Percentiles rank a stretch among this genome's conserved stretches.
Evolutionary conservation across 345 rosid genomes (phyloP).

Genomic region (Iberis pinnata): DNA sequence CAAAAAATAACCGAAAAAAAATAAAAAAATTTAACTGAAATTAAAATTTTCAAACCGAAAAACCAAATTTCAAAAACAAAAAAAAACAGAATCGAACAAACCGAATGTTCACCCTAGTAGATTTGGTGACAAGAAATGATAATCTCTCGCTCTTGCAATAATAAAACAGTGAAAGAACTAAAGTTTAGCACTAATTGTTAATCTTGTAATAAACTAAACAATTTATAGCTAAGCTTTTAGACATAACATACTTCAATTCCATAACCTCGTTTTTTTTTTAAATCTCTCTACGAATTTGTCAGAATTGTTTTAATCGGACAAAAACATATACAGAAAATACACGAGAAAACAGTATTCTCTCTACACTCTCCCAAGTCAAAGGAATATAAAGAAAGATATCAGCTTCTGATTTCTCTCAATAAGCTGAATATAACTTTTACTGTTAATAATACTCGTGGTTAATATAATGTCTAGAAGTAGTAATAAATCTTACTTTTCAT

Average conservation of each 20-base stretch:
- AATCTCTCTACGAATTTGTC: conserved; percentile 9
- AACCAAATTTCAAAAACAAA: too few species aligned
- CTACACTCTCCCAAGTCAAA: background rate
- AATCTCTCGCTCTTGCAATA: conserved; percentile 16
- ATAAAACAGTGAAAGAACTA: too few species aligned
- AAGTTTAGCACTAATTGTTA: too few species aligned
- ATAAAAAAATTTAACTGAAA: too few species aligned
- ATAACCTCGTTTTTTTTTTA: background rate
- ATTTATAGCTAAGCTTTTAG: background rate
- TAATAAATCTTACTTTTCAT: background rate
- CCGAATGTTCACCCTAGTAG: too few species aligned
- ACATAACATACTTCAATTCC: background rate
- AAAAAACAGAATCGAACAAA: too few species aligned
- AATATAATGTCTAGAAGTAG: conserved; percentile 18
- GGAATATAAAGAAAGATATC: background rate
- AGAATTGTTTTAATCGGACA: conserved; percentile 14
- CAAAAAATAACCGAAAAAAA: too few species aligned
- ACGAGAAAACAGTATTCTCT: conserved; percentile 5
- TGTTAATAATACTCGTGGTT: conserved; percentile 10
- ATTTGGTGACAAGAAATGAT: too few species aligned
- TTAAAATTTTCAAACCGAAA: too few species aligned
- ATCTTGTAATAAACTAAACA: too few species aligned
- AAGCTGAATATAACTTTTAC: conserved; percentile 1
- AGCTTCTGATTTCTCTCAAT: conserved; percentile 14
- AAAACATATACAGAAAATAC: conserved; percentile 23